phyloP scores from a whole-genome alignment of 2,329 filamentous ascomycete genomes.

The Graphilbum fragrans region DNA sequence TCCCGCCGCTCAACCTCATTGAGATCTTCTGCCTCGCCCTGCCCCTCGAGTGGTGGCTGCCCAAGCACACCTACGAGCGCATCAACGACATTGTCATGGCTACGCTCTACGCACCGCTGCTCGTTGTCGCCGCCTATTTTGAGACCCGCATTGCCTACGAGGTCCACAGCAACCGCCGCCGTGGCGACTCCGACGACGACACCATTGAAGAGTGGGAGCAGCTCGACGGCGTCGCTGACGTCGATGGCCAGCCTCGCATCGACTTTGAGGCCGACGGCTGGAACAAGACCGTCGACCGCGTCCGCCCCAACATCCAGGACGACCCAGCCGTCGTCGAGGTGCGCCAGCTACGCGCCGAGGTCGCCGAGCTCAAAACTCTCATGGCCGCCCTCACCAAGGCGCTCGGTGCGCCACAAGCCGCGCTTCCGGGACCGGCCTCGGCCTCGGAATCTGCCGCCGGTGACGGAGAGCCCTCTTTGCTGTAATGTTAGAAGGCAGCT shows the following conservation, averaged over 20 bases:
- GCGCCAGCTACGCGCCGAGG: constrained; percentile 42
- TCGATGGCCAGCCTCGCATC: constrained; percentile 49
- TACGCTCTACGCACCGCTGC: constrained; percentile 69
- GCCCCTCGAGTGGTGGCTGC: constrained; percentile 93
- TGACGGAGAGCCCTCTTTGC: too few relatives aligned
- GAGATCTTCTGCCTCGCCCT: constrained; percentile 71
- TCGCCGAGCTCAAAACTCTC: constrained; percentile 42
- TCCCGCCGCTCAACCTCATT: constrained; percentile 87
- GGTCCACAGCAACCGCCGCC: constrained; percentile 60
- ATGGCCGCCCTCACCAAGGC: constrained; percentile 14
- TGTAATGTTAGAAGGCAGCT: too few relatives aligned
- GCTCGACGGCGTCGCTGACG: constrained; percentile 52
- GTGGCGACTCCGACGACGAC: constrained; percentile 85
- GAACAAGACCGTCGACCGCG: constrained; percentile 65
- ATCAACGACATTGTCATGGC: constrained; percentile 67
- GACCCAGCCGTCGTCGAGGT: constrained; percentile 66
- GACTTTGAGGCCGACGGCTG: constrained; percentile 80
- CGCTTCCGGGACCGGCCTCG: too few relatives aligned
- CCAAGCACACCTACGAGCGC: constrained; percentile 57
- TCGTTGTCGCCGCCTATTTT: constrained; percentile 64
- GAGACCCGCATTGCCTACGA: constrained; percentile 54
- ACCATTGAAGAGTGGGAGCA: constrained; percentile 90
- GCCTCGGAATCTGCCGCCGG: too few relatives aligned
- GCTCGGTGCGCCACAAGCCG: too few relatives aligned
- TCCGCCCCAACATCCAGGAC: constrained; percentile 69